A percentile compares a stretch with the other conserved stretches of the same genome.
phyloP scores from a whole-genome alignment of 192 early-diverging fungal species.

The Coemansia sp. region DNA sequence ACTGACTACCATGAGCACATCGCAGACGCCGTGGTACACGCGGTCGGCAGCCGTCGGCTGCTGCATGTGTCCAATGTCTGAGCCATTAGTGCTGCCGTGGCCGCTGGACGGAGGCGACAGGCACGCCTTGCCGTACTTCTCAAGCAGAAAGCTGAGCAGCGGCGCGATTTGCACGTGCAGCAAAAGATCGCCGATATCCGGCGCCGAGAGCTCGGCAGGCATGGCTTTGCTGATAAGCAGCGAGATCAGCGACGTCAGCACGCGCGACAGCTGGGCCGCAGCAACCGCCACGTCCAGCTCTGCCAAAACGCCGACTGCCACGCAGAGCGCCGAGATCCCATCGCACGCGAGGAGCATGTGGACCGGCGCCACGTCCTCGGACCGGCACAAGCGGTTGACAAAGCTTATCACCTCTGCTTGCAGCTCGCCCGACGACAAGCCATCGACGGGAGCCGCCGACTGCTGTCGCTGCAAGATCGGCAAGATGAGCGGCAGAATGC shows the following conservation, averaged over 20 bases:
- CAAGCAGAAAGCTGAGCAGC: conserved; percentile 28
- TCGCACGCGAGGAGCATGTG: conserved; percentile 55
- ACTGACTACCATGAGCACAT: conserved; percentile 46
- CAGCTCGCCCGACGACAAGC: conserved; percentile 18
- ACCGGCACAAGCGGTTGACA: conserved; percentile 38
- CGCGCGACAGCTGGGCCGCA: conserved; percentile 37
- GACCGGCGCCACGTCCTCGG: conserved; percentile 36
- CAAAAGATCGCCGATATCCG: conserved; percentile 44
- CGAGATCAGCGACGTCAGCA: conserved; percentile 38
- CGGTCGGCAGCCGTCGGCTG: conserved; percentile 38
- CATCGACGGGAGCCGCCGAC: neutral
- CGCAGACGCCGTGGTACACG: conserved; percentile 44
- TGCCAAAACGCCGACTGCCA: conserved; percentile 17
- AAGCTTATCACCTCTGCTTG: conserved; percentile 41
- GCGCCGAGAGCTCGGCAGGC: conserved; percentile 31
- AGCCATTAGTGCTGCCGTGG: conserved; percentile 30
- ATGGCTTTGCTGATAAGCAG: conserved; percentile 40
- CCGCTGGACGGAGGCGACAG: conserved; percentile 33
- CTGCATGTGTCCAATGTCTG: conserved; percentile 16
- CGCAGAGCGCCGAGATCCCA: conserved; percentile 45
- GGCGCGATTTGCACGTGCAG: conserved; percentile 26
- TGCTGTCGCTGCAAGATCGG: conserved; percentile 17
- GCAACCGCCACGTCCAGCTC: conserved; percentile 39
- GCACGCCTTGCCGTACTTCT: conserved; percentile 52
- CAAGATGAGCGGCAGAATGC: conserved; percentile 43